These are phyloP conservation scores for Cunninghamia lanceolata DNA, from an alignment of 75 land plant genomes.

Conservation along the genomic window DNA sequence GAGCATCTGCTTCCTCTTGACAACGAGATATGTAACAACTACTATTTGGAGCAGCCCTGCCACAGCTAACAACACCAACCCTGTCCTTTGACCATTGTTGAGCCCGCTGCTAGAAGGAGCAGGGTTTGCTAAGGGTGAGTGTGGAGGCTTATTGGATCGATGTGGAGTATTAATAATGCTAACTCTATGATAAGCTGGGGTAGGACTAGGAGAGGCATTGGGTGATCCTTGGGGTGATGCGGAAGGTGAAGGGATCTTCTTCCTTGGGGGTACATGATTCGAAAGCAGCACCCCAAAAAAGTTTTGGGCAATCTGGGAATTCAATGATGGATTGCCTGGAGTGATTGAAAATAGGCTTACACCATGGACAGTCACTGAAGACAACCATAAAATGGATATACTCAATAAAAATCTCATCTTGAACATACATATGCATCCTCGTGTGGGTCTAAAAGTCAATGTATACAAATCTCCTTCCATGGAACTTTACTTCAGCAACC, in stretches of 20 bases:
- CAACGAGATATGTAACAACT: conserved; percentile 15
- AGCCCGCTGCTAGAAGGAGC: too few relatives aligned
- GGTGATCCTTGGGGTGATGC: neutral
- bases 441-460: neutral
- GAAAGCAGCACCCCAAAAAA: too few relatives aligned
- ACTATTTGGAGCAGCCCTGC: conserved; percentile 17
- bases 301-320: neutral
- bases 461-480: neutral
- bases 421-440: neutral
- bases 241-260: neutral
- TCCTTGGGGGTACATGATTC: too few relatives aligned
- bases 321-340: neutral
- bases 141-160: too few relatives aligned
- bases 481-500: neutral
- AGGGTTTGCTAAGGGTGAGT: too few relatives aligned
- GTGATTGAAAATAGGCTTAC: neutral
- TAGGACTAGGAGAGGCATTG: neutral
- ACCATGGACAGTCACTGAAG: neutral
- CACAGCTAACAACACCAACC: conserved; percentile 12
- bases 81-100: neutral
- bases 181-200: neutral
- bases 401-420: neutral
- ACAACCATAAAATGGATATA: neutral
- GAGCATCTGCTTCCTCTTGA: conserved; percentile 21
- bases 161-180: neutral